These are phyloP conservation scores for Simplicillium sp. DNA, from an alignment of 2,329 filamentous ascomycete species.

Conservation along the genomic window DNA sequence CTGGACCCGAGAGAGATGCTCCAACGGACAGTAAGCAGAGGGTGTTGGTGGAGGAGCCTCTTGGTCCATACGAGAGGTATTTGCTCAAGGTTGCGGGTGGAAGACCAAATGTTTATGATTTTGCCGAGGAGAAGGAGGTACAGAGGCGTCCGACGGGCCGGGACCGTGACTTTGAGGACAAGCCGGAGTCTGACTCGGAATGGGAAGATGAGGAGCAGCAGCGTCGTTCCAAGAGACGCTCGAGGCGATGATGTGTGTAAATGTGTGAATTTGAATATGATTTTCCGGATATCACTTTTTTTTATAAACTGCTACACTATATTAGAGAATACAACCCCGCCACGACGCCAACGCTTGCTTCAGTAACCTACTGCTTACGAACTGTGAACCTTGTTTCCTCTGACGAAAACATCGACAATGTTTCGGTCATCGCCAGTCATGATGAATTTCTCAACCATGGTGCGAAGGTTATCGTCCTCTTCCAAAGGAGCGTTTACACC, in stretches of 20 bases:
- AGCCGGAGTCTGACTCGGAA: background rate
- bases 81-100: conserved; percentile 35
- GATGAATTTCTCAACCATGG: conserved; percentile 52
- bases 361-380: background rate
- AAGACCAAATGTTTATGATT: conserved; percentile 31
- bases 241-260: background rate
- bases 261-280: too few relatives aligned
- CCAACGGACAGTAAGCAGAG: conserved; percentile 27
- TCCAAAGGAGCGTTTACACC: conserved; percentile 44
- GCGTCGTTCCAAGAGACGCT: background rate
- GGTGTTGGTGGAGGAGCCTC: conserved; percentile 40
- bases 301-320: background rate
- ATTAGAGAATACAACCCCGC: background rate
- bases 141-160: background rate
- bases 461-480: conserved; percentile 32
- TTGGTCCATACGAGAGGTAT: conserved; percentile 43
- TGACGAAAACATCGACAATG: conserved; percentile 44
- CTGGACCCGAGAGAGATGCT: conserved; percentile 30
- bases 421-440: conserved; percentile 59
- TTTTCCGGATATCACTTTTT: background rate
- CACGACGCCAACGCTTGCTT: background rate
- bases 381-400: conserved; percentile 25
- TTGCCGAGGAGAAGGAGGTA: conserved; percentile 21
- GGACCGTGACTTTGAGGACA: background rate
- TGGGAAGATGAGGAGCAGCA: background rate